Evolutionary conservation across 2,329 filamentous ascomycete genomes (phyloP).

Genomic region (Cryphonectria nitschkei): DNA sequence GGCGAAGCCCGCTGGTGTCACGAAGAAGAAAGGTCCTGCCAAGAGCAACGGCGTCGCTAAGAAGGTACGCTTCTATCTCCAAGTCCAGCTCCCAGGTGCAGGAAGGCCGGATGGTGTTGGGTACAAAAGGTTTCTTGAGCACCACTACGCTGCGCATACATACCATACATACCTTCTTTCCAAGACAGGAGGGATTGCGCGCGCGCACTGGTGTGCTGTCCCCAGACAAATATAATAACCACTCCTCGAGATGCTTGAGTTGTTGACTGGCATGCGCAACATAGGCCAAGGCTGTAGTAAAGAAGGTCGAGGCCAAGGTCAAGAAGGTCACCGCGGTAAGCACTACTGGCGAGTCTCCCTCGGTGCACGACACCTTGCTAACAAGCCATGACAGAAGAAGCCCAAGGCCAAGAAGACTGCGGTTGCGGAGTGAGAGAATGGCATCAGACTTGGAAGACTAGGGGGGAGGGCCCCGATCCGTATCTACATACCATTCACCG

Average conservation of each 20-base stretch:
- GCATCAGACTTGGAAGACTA: conserved; percentile 1
- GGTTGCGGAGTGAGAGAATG: conserved; percentile 31
- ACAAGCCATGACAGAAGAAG: conserved; percentile 32
- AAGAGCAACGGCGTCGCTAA: conserved; percentile 41
- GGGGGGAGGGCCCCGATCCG: conserved; percentile 21
- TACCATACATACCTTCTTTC: neutral
- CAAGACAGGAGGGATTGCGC: neutral
- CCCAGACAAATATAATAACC: neutral
- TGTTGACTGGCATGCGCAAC: conserved; percentile 3
- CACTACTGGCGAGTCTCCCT: neutral
- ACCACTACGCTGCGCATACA: neutral
- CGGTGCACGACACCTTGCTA: neutral
- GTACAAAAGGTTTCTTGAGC: neutral
- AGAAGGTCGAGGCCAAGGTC: conserved; percentile 32
- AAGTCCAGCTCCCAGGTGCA: no score
- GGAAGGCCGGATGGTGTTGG: neutral
- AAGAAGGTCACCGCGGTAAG: conserved; percentile 31
- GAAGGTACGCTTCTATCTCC: conserved; percentile 35
- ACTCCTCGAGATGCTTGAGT: neutral
- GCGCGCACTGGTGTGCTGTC: neutral
- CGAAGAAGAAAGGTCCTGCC: conserved; percentile 43
- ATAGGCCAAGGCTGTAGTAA: conserved; percentile 37
- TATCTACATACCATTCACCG: neutral
- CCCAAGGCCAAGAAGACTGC: conserved; percentile 38
- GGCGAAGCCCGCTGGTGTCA: conserved; percentile 40